Base-by-base conservation (phyloP, 208 protist genomes). In the Leishmania turanica region DNA sequence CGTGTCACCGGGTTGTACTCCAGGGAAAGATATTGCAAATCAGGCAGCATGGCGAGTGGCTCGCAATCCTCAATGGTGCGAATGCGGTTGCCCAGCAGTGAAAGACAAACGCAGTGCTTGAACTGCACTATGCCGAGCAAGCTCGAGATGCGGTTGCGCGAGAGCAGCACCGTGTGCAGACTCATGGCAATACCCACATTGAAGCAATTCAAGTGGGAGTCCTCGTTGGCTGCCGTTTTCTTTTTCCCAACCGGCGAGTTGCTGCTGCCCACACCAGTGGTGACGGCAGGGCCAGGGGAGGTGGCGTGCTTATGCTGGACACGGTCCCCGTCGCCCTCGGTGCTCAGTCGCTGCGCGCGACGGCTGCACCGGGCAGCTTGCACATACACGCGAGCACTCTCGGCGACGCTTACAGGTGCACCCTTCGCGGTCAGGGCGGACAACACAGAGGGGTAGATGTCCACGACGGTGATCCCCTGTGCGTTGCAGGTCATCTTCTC, bases 1-100 rank as follows among this genome's bases (percentile, higher is more conserved):
- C 84, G 80, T 8, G 89, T 79, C 21, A 98, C 95, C 11, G 95
- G 95, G 78, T 96, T 96, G 81, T 91, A 96, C 83, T 96, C 93
- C 42, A 98, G 78, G 1, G 91, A 94, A 65, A 98, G 89, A 75
- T 91, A 95, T 66, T 85, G 84, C n/a, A 98, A 87, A 53, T 89
- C 80, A 0, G 89, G 86, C 5, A 98, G 84, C 69, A 96, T 62
- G 64, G 87, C 84, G 15, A 98, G 88, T n/a, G 91, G 89, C 78
- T 95, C 93, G 69, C 92, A 96, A 74, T 93, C 87, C 75, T 96
- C 93, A 31, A 98, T 86, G 69, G 84, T 86, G 56, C 88, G 86
- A 62, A 98, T 87, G 78, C 81, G 75, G 81, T 98, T 98, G 8
- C 91, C 90, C 0, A 96, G 83, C 4, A 98, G 86, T 1, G 93